phyloP scores from a whole-genome alignment of 1,284 basidiomycete species.

The Leccinum insigne region DNA sequence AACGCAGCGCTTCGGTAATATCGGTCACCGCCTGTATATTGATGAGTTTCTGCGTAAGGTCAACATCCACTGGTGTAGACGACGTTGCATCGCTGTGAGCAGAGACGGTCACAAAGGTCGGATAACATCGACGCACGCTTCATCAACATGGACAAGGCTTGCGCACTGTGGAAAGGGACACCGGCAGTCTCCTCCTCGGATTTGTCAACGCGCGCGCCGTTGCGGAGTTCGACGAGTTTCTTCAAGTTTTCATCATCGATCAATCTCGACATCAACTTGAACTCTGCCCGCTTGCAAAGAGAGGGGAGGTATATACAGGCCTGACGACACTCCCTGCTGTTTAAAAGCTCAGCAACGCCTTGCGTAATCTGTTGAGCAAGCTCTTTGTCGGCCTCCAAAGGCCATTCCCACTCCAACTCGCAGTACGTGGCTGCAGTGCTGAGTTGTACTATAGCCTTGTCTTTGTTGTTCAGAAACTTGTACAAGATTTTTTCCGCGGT shows the following conservation, averaged over 20 bases:
- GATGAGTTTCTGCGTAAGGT: slow-evolving; percentile 16
- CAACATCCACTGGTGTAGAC: slow-evolving; percentile 15
- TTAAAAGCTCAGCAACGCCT: too few species aligned
- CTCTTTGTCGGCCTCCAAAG: too few species aligned
- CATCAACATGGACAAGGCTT: slow-evolving; percentile 28
- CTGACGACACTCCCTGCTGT: too few species aligned
- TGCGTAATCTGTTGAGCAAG: too few species aligned
- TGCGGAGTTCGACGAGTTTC: slow-evolving; percentile 21
- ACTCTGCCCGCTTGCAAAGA: too few species aligned
- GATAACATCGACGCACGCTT: slow-evolving; percentile 14
- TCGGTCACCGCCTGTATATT: slow-evolving; percentile 19
- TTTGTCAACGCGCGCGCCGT: slow-evolving; percentile 8
- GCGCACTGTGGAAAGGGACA: slow-evolving; percentile 29
- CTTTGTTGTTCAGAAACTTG: too few species aligned
- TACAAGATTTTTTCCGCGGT: too few species aligned
- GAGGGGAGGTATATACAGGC: too few species aligned
- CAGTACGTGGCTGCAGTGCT: too few species aligned
- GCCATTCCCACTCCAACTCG: too few species aligned
- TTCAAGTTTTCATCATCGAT: slow-evolving; percentile 20
- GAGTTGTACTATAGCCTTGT: too few species aligned
- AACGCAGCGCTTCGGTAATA: slow-evolving; percentile 17
- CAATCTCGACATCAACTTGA: too few species aligned
- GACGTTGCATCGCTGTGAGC: not conserved
- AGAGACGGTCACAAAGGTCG: not conserved
- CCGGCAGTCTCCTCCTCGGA: slow-evolving; percentile 21